Evolutionary conservation across 2,329 filamentous ascomycete species (phyloP).

Genomic region (Fusarium mundagurra): DNA sequence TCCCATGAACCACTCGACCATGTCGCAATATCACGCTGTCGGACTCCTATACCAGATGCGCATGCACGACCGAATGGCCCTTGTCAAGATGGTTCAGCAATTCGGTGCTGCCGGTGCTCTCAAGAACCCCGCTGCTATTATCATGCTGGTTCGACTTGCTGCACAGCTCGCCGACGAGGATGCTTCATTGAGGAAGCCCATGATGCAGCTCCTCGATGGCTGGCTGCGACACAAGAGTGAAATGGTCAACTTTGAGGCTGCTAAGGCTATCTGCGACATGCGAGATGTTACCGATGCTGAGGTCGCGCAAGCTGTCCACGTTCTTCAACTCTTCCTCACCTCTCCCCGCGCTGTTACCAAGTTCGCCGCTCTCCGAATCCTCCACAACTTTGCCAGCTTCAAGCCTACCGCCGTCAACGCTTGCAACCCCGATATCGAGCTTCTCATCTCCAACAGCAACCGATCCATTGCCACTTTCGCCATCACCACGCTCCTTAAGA

Average conservation of each 20-base stretch:
- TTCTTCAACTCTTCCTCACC: slow-evolving; percentile 95
- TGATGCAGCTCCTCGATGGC: slow-evolving; percentile 96
- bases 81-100: slow-evolving; percentile 99
- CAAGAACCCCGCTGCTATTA: slow-evolving; percentile 91
- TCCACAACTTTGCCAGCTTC: slow-evolving; percentile 96
- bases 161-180: slow-evolving; percentile 96
- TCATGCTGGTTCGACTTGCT: slow-evolving; percentile 92
- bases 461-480: slow-evolving; percentile 98
- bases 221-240: slow-evolving; percentile 99
- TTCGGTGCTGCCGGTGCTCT: slow-evolving; percentile 91
- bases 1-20: slow-evolving; percentile 91
- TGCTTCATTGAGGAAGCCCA: slow-evolving; percentile 85
- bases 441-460: slow-evolving; percentile 95
- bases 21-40: slow-evolving; percentile 99
- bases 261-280: slow-evolving; percentile 97
- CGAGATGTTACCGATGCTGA: slow-evolving; percentile 92
- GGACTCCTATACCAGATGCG: slow-evolving; percentile 98
- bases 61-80: slow-evolving; percentile 94
- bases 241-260: slow-evolving; percentile 99
- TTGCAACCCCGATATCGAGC: slow-evolving; percentile 97
- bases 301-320: slow-evolving; percentile 90
- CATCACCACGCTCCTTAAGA: slow-evolving; percentile 97
- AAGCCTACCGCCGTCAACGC: slow-evolving; percentile 91
- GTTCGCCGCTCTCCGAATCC: slow-evolving; percentile 94
- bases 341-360: slow-evolving; percentile 96